Percentiles rank a stretch among this genome's conserved stretches.
These are phyloP conservation scores for Helichrysum umbraculigerum DNA, from an alignment of 129 eudicot genomes.

Conservation along the genomic window DNA sequence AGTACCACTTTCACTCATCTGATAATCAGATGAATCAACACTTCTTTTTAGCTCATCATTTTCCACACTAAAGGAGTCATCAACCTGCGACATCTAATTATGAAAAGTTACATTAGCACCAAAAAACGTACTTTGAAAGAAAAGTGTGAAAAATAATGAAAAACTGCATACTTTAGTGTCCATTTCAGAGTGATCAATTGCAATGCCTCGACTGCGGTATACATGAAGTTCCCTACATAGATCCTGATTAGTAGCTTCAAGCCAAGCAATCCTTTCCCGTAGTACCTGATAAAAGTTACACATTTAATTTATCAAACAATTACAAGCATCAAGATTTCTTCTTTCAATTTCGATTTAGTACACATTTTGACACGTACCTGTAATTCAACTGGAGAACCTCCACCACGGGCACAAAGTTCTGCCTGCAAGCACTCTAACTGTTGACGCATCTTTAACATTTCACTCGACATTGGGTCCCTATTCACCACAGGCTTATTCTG, in stretches of 20 bases:
- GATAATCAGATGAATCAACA: slow-evolving; percentile 85
- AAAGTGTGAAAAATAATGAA: neutral
- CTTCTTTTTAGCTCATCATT: slow-evolving; percentile 74
- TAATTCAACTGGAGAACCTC: slow-evolving; percentile 79
- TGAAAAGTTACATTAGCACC: slow-evolving; percentile 17
- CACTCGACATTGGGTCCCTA: slow-evolving; percentile 92
- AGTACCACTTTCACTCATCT: slow-evolving; percentile 89
- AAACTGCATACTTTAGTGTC: slow-evolving; percentile 51
- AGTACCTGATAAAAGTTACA: slow-evolving; percentile 44
- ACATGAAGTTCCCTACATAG: slow-evolving; percentile 80
- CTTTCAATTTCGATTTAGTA: neutral
- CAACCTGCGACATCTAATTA: slow-evolving; percentile 47
- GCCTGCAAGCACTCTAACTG: slow-evolving; percentile 95
- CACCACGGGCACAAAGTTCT: slow-evolving; percentile 97
- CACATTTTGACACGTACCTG: slow-evolving; percentile 46
- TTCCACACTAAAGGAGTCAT: slow-evolving; percentile 51
- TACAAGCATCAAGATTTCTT: neutral
- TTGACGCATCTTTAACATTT: slow-evolving; percentile 97
- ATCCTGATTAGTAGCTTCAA: slow-evolving; percentile 91
- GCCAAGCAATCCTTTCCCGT: slow-evolving; percentile 82
- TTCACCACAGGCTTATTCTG: slow-evolving; percentile 98
- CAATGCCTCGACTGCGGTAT: slow-evolving; percentile 58
- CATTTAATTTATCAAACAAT: neutral
- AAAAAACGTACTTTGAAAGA: neutral
- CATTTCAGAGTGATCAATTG: slow-evolving; percentile 50